phyloP scores from a whole-genome alignment of 2,329 filamentous ascomycete species.

The Aspergillus calidoustus region DNA sequence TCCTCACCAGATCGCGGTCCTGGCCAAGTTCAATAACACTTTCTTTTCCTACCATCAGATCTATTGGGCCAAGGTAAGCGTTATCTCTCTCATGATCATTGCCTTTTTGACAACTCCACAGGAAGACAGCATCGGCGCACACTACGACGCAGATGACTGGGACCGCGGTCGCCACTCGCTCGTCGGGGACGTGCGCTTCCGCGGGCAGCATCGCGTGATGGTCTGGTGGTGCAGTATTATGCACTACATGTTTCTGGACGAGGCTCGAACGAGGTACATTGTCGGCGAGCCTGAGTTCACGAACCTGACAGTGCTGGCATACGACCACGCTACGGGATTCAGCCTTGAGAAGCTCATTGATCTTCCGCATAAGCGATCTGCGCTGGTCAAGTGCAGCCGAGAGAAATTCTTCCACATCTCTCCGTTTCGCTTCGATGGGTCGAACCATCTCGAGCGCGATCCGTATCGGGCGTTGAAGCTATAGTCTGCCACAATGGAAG shows the following conservation, averaged over 20 bases:
- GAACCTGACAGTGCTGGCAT: slow-evolving; percentile 70
- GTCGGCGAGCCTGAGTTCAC: slow-evolving; percentile 71
- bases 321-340: slow-evolving; percentile 75
- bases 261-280: slow-evolving; percentile 58
- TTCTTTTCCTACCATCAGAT: slow-evolving; percentile 79
- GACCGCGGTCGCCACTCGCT: slow-evolving; percentile 15
- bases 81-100: not conserved
- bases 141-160: slow-evolving; percentile 13
- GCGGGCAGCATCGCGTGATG: slow-evolving; percentile 59
- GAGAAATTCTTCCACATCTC: slow-evolving; percentile 72
- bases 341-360: slow-evolving; percentile 73
- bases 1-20: slow-evolving; percentile 70
- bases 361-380: slow-evolving; percentile 71
- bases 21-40: slow-evolving; percentile 71
- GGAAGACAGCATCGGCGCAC: slow-evolving; percentile 52
- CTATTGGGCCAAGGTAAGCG: slow-evolving; percentile 70
- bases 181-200: slow-evolving; percentile 58
- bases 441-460: slow-evolving; percentile 28
- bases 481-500: slow-evolving; percentile 1
- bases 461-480: slow-evolving; percentile 27
- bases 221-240: slow-evolving; percentile 63
- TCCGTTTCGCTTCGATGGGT: slow-evolving; percentile 30
- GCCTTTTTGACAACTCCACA: slow-evolving; percentile 22
- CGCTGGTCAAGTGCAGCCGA: slow-evolving; percentile 65
- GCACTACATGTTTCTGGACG: slow-evolving; percentile 63